Percentiles rank a stretch among this genome's conserved stretches.
phyloP scores from a whole-genome alignment of 805 yeast species.

The Pichia thaimueangensis region DNA sequence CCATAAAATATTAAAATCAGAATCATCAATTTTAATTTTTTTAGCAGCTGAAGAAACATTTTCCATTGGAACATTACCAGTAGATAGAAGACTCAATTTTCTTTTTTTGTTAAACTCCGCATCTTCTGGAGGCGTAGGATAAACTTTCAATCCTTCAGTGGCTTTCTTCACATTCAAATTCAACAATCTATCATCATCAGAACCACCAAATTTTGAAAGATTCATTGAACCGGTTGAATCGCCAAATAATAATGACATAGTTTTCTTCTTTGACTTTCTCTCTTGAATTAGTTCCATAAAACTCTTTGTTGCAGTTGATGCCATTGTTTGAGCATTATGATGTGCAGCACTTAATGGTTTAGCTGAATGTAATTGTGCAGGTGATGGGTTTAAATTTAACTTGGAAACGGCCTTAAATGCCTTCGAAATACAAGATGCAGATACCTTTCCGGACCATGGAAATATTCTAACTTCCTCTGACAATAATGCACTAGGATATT shows the following conservation, averaged over 20 bases:
- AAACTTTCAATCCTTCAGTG: slow-evolving; percentile 4
- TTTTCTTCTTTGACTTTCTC: slow-evolving; percentile 3
- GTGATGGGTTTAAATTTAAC: slow-evolving; percentile 6
- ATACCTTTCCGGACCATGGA: slow-evolving; percentile 35
- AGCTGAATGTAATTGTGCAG: neutral
- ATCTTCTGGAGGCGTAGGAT: slow-evolving; percentile 35
- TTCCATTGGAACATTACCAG: neutral
- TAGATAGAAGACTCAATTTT: neutral
- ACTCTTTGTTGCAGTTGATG: neutral
- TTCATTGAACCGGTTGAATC: neutral
- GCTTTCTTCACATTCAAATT: neutral
- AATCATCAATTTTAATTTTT: slow-evolving; percentile 8
- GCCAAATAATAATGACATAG: neutral
- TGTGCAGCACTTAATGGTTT: neutral
- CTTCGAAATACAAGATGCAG: slow-evolving; percentile 37
- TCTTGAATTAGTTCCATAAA: slow-evolving; percentile 5
- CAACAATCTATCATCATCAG: neutral
- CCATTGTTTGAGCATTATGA: neutral
- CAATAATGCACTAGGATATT: neutral
- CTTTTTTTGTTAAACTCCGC: slow-evolving; percentile 8
- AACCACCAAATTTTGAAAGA: slow-evolving; percentile 2
- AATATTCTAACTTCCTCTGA: neutral
- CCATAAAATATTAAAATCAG: slow-evolving; percentile 18
- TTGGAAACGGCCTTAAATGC: slow-evolving; percentile 31
- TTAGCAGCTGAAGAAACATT: slow-evolving; percentile 7